phyloP scores from a whole-genome alignment of 2,329 filamentous ascomycete species.

The Grosmannia clavigera region DNA sequence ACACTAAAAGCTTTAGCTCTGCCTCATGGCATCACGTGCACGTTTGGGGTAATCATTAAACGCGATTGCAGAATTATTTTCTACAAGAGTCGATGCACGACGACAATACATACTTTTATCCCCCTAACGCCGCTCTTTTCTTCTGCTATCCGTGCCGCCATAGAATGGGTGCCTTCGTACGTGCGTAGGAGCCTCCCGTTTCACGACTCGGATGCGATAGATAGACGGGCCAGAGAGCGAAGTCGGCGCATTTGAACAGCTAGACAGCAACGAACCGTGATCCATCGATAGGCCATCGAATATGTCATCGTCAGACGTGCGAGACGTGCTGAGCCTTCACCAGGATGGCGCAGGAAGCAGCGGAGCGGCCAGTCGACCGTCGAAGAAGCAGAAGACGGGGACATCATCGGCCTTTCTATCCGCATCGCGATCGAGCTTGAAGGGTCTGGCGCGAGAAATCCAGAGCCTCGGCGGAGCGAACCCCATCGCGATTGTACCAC shows the following conservation, averaged over 20 bases:
- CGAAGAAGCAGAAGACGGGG: constrained; percentile 63
- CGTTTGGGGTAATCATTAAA: not conserved
- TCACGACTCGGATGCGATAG: not conserved
- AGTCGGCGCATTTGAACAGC: not conserved
- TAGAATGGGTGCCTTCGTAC: not conserved
- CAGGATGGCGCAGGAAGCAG: constrained; percentile 33
- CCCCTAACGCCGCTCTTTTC: not conserved
- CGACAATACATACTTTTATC: not conserved
- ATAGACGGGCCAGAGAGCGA: not conserved
- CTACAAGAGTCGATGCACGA: not conserved
- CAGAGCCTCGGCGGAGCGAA: constrained; percentile 54
- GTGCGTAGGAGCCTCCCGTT: not conserved
- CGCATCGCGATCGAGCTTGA: constrained; percentile 33
- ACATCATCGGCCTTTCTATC: constrained; percentile 26
- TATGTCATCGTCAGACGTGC: constrained; percentile 70
- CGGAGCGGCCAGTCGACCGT: constrained; percentile 35
- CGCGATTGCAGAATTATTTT: not conserved
- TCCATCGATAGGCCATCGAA: not conserved
- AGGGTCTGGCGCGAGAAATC: constrained; percentile 53
- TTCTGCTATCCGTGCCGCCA: not conserved
- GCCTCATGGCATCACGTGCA: not conserved
- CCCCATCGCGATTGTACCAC: constrained; percentile 53
- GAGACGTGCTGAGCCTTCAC: constrained; percentile 76
- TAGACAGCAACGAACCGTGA: not conserved
- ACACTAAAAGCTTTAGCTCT: not conserved